Base-by-base conservation (phyloP, 2,329 filamentous ascomycete species). In the Talaromyces rugulosus region DNA sequence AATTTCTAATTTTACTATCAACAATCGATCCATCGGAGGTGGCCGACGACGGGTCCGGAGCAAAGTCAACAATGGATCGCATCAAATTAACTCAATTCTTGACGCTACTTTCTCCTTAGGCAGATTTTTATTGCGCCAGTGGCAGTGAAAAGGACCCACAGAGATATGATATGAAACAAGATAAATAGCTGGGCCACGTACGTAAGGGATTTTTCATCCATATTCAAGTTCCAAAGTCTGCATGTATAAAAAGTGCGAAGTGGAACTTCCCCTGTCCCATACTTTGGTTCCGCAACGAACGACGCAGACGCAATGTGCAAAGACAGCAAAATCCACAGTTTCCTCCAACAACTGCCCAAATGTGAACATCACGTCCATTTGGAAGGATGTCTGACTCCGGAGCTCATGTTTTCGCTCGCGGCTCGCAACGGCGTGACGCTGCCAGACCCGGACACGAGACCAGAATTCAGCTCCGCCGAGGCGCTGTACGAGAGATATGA, bases 351-450 rank as follows among this genome's bases (percentile, higher is more conserved):
- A 34, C 83, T 93, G 33, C 90, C 90, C 65, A 93, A 93, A 80
- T 90, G 88, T 76, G 90, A 94, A 74, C 90, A 92, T 71, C 90
- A 93, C 76, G 84, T 93, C 59, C 90, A 94, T 72, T 82, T 94
- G 36, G 90, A 93, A 75, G 90, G 90, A 60, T 88, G 88, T 12
- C 82, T 94, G 42, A 86, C 87, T 47, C 89, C 90, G 1, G 77
- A 82, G 60, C 80, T 92, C 44, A 84, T 92, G 64, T 93, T 92
- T 78, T 70, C 80, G 33, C 85, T 94, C 5, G 88, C 90, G 5
- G 72, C 77, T 40, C 84, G 84, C 69, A 92, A 94, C 80, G 79
- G 79, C 60, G 84, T 92, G 67, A 44, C 78, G 2, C 81, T 93
- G 3, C 86, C 86, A 4, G 64, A 74, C 4, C 76, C 80, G 1